Evolutionary conservation across 495 filamentous ascomycete species (phyloP), one percentile per base, ranked within the genome.

Genomic region (Hyphodiscus hymeniophilus): DNA sequence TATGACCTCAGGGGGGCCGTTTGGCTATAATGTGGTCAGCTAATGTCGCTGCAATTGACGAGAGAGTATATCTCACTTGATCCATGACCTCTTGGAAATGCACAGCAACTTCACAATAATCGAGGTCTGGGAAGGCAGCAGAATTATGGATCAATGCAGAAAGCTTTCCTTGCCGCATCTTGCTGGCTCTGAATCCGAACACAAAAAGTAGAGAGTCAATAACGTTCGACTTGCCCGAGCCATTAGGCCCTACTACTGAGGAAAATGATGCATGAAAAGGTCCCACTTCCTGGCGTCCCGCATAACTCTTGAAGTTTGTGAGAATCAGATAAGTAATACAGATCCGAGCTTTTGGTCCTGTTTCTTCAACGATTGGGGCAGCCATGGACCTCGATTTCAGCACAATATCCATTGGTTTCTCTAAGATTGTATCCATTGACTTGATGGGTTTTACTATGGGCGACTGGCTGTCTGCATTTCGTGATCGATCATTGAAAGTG

Each of bases 131-230:
- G 52, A 81, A 80, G 31, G 82, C 75, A 1, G 89, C 89, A 28
- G 91, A 96, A 63, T 95, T 97, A 62, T 98, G 92, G 48, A 98
- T 97, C 51, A 98, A 66, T 16, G 92, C 92, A 2, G 92, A 97
- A 32, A 98, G 90, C 68, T 98, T 98, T 59, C 92, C 94, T 64
- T 98, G 92, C 59, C 92, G 75, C 92, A 98, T 98, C 69, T 98
- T 98, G 72, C 91, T 97, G 20, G 92, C 92, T 41, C 92, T 82
- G 68, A 98, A 98, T 34, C 92, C 92, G 56, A 98, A 98, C 18
- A 98, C 92, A 60, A 98, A 98, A 2, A 98, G 81, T 31, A 98
- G 69, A 7, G 92, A 95, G 65, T 98, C 92, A 63, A 98, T 98
- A 39, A 98, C 92, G 60, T 98, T 98, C 4, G 92, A 97, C 64